Evolutionary conservation across 2,329 filamentous ascomycete species (phyloP).

Genomic region (Helotiales sp.): DNA sequence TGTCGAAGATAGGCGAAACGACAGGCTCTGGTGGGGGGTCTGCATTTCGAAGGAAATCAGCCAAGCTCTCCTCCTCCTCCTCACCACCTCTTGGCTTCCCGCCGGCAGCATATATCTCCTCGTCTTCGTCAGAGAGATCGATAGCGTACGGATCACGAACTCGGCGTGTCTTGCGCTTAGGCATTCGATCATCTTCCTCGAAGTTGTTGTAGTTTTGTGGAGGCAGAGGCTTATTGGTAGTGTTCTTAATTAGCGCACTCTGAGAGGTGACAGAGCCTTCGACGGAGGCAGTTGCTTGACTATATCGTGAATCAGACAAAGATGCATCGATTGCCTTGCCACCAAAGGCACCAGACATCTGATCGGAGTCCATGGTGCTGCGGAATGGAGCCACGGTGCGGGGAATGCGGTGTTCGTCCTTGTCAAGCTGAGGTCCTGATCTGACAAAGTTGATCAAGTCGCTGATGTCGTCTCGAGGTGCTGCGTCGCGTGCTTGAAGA

Average conservation of each 20-base stretch:
- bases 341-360: slow-evolving; percentile 57
- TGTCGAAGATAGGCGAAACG: slow-evolving; percentile 20
- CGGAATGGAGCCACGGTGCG: slow-evolving; percentile 83
- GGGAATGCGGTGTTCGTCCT: slow-evolving; percentile 70
- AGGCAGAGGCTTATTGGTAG: slow-evolving; percentile 35
- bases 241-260: slow-evolving; percentile 63
- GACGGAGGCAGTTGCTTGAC: slow-evolving; percentile 43
- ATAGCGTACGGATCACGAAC: slow-evolving; percentile 93
- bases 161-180: slow-evolving; percentile 73
- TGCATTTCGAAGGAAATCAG: slow-evolving; percentile 71
- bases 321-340: slow-evolving; percentile 58
- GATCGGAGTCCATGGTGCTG: slow-evolving; percentile 82
- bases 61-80: slow-evolving; percentile 68
- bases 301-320: slow-evolving; percentile 54
- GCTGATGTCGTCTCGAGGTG: slow-evolving; percentile 64
- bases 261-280: slow-evolving; percentile 64
- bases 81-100: slow-evolving; percentile 25
- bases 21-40: slow-evolving; percentile 59
- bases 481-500: slow-evolving; percentile 71
- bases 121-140: slow-evolving; percentile 59
- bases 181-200: slow-evolving; percentile 47
- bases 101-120: slow-evolving; percentile 23
- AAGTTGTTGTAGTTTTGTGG: slow-evolving; percentile 21
- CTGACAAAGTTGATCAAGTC: slow-evolving; percentile 96
- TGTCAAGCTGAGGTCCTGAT: slow-evolving; percentile 63